Evolutionary conservation across 495 filamentous ascomycete genomes (phyloP), one percentile per base, ranked within the genome.

Genomic region (Xylaria castorea): DNA sequence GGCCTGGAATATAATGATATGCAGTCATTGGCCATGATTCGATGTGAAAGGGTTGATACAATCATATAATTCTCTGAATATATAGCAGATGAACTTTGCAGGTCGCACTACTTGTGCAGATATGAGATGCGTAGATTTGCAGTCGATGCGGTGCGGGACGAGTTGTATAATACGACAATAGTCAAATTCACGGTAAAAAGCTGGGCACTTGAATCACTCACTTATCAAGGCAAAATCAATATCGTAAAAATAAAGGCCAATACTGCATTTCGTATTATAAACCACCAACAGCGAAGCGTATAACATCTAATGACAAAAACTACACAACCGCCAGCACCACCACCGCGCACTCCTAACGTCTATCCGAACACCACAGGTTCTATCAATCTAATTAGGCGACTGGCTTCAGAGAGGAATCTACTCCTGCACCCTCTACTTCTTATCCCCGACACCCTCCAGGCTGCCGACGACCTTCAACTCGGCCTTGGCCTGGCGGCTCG

Each of bases 401-500:
- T 16, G 8, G n/a, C n/a, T n/a, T n/a, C 18, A 11, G 30, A 14
- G 3, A 62, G 20, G 16, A 25, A n/a, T 27, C 66, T 27, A 58
- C 44, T 34, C 58, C 71, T 64, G 69, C 65, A 67, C 58, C 27
- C 57, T 57, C 44, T 51, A 5, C 46, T 22, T 55, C 72, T 71
- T 69, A 42, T 64, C 72, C 55, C 57, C 25, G 2, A 70, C 53
- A 61, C 50, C 66, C 68, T 69, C 73, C 53, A 81, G 16, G 22
- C 76, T 81, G 14, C 84, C 84, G 14, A 84, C 86, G 53, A 88
- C 81, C 38, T 88, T 86, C 70, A 90, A 73, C 80, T 92, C 89
- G 0, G 90, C 90, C 81, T 80, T 90, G 5, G 89, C 91, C 69
- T 84, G 75, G 1, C 85, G 78, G 42, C 83, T 87, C 6, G 89